Evolutionary conservation across 1,284 basidiomycete genomes (phyloP), one percentile per base, ranked within the genome.

Genomic region (Gomphus bonarii): DNA sequence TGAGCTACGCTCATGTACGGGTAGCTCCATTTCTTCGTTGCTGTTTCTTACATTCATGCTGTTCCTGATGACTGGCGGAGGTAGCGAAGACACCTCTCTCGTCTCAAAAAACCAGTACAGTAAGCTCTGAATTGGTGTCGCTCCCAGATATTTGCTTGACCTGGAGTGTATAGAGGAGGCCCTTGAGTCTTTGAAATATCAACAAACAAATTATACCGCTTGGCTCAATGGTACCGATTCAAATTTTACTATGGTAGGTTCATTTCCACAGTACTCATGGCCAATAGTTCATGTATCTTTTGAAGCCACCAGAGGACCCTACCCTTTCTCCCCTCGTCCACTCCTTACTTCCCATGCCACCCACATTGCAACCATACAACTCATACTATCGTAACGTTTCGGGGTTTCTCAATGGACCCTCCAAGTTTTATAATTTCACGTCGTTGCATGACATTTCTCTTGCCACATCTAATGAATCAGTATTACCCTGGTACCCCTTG

Each of bases 341-440:
- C 22, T 68, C 70, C 12, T 76, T 86, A 59, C 62, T 81, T 50
- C 67, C 76, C 0, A 68, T 66, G 16, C 64, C 67, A 50, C 66
- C 83, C 4, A 75, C 81, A 62, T 74, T 79, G 1, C 58, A 49
- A 10, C 43, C 63, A 12, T 58, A 64, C 28, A 71, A 72, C 10
- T 84, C 86, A 0, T 91, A 88, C 66, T 87, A 84, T 64, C 69
- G 74, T 4, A 91, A 91, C 64, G 74, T 85, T 50, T 88, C 88
- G 14, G 88, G 86, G 14, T 88, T 86, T 65, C 76, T 87, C 61
- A 81, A 82, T 58, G 85, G 84, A 6, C 71, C 79, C 44, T 67
- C 79, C 16, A 70, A 72, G 35, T 79, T 80, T 62, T 74, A 81
- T 65, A 91, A 90, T 64, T 78, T 89, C 49, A 80, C 83, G 0